Percentiles rank a stretch among this genome's conserved stretches.
Conservation (phyloP, 1,284 basidiomycete species). For the Baeospora myosura region DNA sequence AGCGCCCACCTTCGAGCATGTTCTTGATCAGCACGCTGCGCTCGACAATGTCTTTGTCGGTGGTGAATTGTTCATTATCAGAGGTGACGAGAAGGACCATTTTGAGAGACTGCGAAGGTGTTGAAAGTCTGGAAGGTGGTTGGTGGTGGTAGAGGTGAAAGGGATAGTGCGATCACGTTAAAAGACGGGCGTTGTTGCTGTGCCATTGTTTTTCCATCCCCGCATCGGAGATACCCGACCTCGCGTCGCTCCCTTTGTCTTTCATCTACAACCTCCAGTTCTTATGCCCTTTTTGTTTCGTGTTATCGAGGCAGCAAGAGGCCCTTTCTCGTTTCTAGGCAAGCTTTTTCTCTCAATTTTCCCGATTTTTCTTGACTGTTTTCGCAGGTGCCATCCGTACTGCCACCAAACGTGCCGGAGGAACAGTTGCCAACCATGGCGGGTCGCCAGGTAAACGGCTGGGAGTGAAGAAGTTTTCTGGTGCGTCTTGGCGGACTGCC, state of each 20-base stretch:
- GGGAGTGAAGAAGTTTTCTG: conserved; percentile 91
- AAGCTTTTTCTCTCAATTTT: neutral
- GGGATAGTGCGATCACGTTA: neutral
- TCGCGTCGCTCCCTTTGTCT: neutral
- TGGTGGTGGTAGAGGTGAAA: conserved; percentile 10
- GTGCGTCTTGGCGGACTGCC: conserved; percentile 34
- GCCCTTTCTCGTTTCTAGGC: conserved; percentile 42
- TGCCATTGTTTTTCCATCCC: neutral
- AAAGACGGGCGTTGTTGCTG: neutral
- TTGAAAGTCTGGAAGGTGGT: conserved; percentile 4
- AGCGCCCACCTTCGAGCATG: conserved; percentile 89
- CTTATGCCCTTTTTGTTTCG: conserved; percentile 40
- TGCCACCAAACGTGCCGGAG: conserved; percentile 91
- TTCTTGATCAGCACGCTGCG: conserved; percentile 97
- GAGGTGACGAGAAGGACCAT: conserved; percentile 86
- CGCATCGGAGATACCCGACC: neutral
- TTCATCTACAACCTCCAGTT: conserved; percentile 2
- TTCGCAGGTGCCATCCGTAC: conserved; percentile 67
- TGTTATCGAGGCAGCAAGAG: conserved; percentile 26
- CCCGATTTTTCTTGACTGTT: neutral
- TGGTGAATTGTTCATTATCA: conserved; percentile 92
- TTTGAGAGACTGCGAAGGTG: conserved; percentile 16
- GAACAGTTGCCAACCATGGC: conserved; percentile 85
- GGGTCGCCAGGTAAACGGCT: conserved; percentile 86
- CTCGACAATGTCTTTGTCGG: conserved; percentile 92